Base-by-base conservation (phyloP, 108 stramenopile genomes). In the Heterococcus sp. region DNA sequence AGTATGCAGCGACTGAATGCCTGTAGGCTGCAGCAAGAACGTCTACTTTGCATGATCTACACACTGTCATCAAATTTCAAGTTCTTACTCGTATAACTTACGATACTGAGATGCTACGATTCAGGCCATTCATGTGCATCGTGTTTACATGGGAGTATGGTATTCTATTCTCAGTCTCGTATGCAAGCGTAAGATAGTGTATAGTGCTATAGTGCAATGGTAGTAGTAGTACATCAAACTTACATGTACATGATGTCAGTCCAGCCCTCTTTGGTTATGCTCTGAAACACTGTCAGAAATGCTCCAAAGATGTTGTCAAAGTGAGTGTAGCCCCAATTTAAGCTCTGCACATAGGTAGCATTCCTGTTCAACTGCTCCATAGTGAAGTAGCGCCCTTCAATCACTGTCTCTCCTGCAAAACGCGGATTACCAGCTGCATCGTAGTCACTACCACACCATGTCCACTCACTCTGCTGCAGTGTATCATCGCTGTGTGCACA, bases 241-340 rank as follows among this genome's bases (percentile, higher is more conserved):
- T n/a, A n/a, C n/a, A n/a, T n/a, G n/a, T 91, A 88, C 87, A 91
- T 86, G 37, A 92, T 81, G 35, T 87, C 75, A 3, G 78, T 72
- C 78, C 91, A 92, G 1, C 91, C 92, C 88, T 93, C 91, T 75
- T 91, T 76, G 68, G 91, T 92, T 63, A 92, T 78, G 40, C 87
- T 75, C 76, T 92, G 91, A 68, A 93, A 91, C 35, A 88, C 82
- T 1, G 88, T 86, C 32, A 92, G 14, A 32, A 91, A 90, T 1
- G 91, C 89, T 28, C 71, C 72, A 35, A 40, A 35, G 37, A 92
- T 88, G 68, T 87, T 72, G 73, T 93, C 90, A 65, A 89, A 92
- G 32, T 38, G 75, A 0, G 91, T 92, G 68, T 87, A 88, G 21
- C 91, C 91, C 65, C 78, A 91, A 68, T 91, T 90, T 2, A 89